Percentiles rank a stretch among this genome's conserved stretches.
These are phyloP conservation scores for Catunica adiposa DNA, from an alignment of 2,329 filamentous ascomycete species.

Conservation along the genomic window DNA sequence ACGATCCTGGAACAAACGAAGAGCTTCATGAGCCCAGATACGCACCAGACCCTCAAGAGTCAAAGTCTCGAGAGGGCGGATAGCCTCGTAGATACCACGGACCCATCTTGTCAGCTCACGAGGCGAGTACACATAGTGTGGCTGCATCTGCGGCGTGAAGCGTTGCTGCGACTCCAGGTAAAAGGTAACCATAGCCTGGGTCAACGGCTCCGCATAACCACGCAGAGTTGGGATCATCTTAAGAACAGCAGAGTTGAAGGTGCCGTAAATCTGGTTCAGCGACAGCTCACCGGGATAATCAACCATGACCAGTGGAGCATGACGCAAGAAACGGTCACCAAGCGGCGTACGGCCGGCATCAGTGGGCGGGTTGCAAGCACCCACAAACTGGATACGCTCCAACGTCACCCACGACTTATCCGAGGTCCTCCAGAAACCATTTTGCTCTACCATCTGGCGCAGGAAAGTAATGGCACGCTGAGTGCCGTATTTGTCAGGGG, in stretches of 20 bases:
- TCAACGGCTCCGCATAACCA: slow-evolving; percentile 85
- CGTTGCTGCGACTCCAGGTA: slow-evolving; percentile 87
- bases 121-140: slow-evolving; percentile 97
- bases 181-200: slow-evolving; percentile 92
- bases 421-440: slow-evolving; percentile 95
- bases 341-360: slow-evolving; percentile 93
- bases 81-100: slow-evolving; percentile 91
- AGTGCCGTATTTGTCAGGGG: slow-evolving; percentile 92
- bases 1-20: slow-evolving; percentile 93
- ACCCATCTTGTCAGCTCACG: slow-evolving; percentile 97
- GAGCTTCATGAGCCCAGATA: slow-evolving; percentile 95
- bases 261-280: slow-evolving; percentile 92
- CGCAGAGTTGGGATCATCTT: slow-evolving; percentile 94
- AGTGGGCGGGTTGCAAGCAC: slow-evolving; percentile 94
- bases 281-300: slow-evolving; percentile 95
- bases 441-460: slow-evolving; percentile 92
- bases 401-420: slow-evolving; percentile 97
- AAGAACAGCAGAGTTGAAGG: slow-evolving; percentile 88
- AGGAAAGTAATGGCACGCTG: slow-evolving; percentile 96
- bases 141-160: slow-evolving; percentile 93
- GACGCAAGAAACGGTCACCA: slow-evolving; percentile 81
- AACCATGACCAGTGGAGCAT: slow-evolving; percentile 98
- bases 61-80: slow-evolving; percentile 75
- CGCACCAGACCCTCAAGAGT: slow-evolving; percentile 81
- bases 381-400: slow-evolving; percentile 96